Base-by-base conservation (phyloP, 108 stramenopile genomes). In the Nitzschia sp. region DNA sequence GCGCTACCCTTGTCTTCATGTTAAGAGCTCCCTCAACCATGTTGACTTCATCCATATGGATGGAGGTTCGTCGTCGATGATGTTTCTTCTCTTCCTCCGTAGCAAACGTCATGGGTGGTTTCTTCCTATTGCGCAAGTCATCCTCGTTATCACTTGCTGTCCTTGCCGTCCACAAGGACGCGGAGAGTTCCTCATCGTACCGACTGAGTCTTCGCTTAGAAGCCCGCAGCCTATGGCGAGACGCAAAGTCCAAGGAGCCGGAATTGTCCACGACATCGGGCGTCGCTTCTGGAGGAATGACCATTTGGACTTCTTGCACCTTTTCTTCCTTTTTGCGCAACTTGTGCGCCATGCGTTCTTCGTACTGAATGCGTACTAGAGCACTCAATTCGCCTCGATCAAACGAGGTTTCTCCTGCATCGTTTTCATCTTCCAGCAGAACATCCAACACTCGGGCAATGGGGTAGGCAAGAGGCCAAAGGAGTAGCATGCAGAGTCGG, bases 391-490 rank as follows among this genome's bases (percentile, higher is more conserved):
- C 88, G 0, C 84, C 82, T 37, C 89, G 76, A 55, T 82, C 76
- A 53, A 73, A 84, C 37, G 51, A 63, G 14, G 55, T 56, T 21
- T 8, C 71, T 55, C 72, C 60, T 19, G 39, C 71, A 10, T 72
- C 83, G 51, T 86, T 81, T 9, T 75, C 86, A 10, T 71, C 64
- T 9, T 73, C 83, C 48, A 96, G 61, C 6, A 85, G 24, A 8
- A 67, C 57, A 71, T 97, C 98, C 53, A 99, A 72, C 2, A 90
- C 8, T 43, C 75, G 75, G 7, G 93, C 79, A 53, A 99, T 95
- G 6, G 98, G 98, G 54, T 72, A 89, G 8, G 96, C 84, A 12
- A 99, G 46, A 6, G 97, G 96, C 12, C 60, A 77, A 29, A 96
- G 62, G 6, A 97, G 9, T 7, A 67, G 29, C 84, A 99, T 84